Evolutionary conservation across 805 yeast species (phyloP).

Genomic region (Metschnikowia cerradonensis): DNA sequence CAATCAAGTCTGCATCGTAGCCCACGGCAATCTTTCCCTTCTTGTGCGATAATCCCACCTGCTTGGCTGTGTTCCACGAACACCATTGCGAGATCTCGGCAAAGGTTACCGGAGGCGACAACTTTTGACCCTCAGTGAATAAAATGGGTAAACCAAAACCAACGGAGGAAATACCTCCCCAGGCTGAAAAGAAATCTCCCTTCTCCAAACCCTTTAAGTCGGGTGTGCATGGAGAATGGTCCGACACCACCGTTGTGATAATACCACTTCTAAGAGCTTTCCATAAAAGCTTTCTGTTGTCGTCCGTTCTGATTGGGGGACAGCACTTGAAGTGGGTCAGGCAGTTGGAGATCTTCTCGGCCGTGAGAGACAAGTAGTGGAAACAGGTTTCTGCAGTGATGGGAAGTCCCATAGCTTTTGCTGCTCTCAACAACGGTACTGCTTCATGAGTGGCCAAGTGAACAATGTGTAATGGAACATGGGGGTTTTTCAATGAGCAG

Average conservation of each 20-base stretch:
- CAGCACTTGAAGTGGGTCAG: slow-evolving; percentile 89
- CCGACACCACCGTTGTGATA: slow-evolving; percentile 85
- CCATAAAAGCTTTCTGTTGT: slow-evolving; percentile 75
- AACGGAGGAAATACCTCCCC: slow-evolving; percentile 96
- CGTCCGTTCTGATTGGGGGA: slow-evolving; percentile 83
- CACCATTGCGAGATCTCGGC: slow-evolving; percentile 77
- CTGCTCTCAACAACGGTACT: slow-evolving; percentile 64
- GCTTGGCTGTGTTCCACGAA: slow-evolving; percentile 75
- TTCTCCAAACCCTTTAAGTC: slow-evolving; percentile 73
- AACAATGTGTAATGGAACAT: slow-evolving; percentile 77
- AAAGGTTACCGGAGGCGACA: slow-evolving; percentile 48
- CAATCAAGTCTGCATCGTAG: slow-evolving; percentile 81
- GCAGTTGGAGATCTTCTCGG: slow-evolving; percentile 73
- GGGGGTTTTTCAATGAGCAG: slow-evolving; percentile 55
- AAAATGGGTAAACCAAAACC: slow-evolving; percentile 85
- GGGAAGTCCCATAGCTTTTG: slow-evolving; percentile 55
- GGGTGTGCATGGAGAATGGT: slow-evolving; percentile 95
- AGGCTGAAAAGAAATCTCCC: slow-evolving; percentile 87
- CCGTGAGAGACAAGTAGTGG: slow-evolving; percentile 76
- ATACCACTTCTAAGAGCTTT: slow-evolving; percentile 60
- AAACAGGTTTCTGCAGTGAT: slow-evolving; percentile 91
- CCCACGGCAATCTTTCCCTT: slow-evolving; percentile 77
- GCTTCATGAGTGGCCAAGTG: slow-evolving; percentile 87
- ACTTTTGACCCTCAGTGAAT: slow-evolving; percentile 65
- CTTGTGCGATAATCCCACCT: slow-evolving; percentile 66